Conservation (phyloP, 768 basidiomycete species). For the Erythrobasidium yunnanense region DNA sequence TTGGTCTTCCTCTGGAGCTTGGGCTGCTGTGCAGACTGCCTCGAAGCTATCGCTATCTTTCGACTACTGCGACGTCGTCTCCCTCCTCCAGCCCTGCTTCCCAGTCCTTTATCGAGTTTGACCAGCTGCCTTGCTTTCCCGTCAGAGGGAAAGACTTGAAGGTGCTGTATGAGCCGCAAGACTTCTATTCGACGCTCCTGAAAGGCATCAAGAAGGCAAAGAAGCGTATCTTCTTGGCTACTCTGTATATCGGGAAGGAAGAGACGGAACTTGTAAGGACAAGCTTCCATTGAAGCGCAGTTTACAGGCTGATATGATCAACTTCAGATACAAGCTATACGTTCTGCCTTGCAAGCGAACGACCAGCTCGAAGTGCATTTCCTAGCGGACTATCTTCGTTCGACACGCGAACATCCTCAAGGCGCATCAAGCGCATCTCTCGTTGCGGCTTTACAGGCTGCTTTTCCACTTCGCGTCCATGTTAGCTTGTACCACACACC, state of each 20-base stretch:
- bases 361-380: slow-evolving; percentile 58
- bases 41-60: too few relatives aligned
- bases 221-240: slow-evolving; percentile 73
- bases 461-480: slow-evolving; percentile 61
- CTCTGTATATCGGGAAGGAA: slow-evolving; percentile 71
- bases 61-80: too few relatives aligned
- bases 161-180: slow-evolving; percentile 51
- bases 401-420: slow-evolving; percentile 46
- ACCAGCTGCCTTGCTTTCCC: slow-evolving; percentile 46
- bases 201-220: slow-evolving; percentile 50
- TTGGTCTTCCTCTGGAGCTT: too few relatives aligned
- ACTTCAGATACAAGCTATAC: slow-evolving; percentile 61
- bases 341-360: slow-evolving; percentile 52
- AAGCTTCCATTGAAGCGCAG: not conserved
- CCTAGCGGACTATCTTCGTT: slow-evolving; percentile 60
- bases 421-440: slow-evolving; percentile 48
- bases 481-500: slow-evolving; percentile 81
- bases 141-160: slow-evolving; percentile 48
- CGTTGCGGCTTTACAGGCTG: slow-evolving; percentile 59
- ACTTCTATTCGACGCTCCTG: slow-evolving; percentile 52
- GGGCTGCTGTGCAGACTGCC: too few relatives aligned
- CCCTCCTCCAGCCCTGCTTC: too few relatives aligned
- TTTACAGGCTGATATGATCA: not conserved
- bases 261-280: slow-evolving; percentile 65
- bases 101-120: slow-evolving; percentile 1